Evolutionary conservation across 2,329 filamentous ascomycete genomes (phyloP), one percentile per base, ranked within the genome.

Genomic region (Penicillium palitans): DNA sequence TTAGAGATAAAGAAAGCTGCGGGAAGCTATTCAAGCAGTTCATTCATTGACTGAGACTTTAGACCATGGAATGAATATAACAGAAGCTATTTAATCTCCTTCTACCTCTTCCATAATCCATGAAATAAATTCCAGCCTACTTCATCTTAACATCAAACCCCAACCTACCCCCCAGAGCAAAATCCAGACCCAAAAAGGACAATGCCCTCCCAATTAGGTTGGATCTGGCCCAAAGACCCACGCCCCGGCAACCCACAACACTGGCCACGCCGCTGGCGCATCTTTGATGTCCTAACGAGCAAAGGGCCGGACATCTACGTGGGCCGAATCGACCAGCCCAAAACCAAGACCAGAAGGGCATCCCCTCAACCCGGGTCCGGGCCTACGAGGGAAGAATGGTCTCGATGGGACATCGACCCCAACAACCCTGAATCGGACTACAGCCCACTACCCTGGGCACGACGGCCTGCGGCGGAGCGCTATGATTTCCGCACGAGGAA

Each of bases 301-400:
- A 74, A 70, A 55, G 78, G 77, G 1, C 76, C 78, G 13, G 78
- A 79, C 63, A 74, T 79, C 6, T 78, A 74, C 37, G 66, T 79
- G n/a, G 72, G 69, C 8, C 61, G 51, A 15, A 65, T 73, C 44
- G 52, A 59, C 10, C 25, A 63, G 19, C 15, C 37, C 13, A 35
- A 59, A 46, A 4, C 45, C n/a, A 17, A 51, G 13, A 9, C 29
- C 37, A 21, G 29, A n/a, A 35, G 6, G 5, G 2, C 21, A 13
- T 17, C n/a, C 19, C 8, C 37, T 24, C 12, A 12, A 48, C 2
- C 19, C 24, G 9, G 10, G 25, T 21, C 44, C 1, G 27, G 40
- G 6, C 17, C 35, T 15, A 41, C 25, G 21, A 25, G 15, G 24
- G 12, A 27, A 35, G 39, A 64, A 37, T 67, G 66, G 66, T 51